phyloP scores from a whole-genome alignment of 2,329 filamentous ascomycete species.

The Alternaria ethzedia region DNA sequence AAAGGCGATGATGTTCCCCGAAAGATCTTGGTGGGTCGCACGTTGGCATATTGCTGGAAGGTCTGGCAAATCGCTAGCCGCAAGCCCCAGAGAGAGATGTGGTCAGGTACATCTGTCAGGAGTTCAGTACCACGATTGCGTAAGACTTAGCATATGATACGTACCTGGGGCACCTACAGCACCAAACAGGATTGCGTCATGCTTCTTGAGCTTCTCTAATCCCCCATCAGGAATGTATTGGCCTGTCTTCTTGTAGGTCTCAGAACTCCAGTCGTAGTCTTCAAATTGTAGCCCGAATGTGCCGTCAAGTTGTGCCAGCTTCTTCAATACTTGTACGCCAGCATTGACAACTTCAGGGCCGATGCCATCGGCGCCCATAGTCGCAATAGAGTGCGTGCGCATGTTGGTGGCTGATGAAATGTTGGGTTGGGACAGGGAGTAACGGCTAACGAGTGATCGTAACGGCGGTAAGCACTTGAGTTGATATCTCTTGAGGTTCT shows the following conservation, averaged over 20 bases:
- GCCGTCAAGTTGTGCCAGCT: constrained; percentile 58
- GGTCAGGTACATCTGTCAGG: constrained; percentile 59
- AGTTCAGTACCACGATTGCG: background rate
- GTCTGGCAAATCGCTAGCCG: constrained; percentile 63
- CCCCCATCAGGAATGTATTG: constrained; percentile 69
- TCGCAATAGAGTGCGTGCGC: constrained; percentile 39
- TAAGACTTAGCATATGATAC: background rate
- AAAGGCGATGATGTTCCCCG: constrained; percentile 66
- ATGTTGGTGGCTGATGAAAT: constrained; percentile 32
- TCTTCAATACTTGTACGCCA: constrained; percentile 67
- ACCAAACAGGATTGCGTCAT: constrained; percentile 72
- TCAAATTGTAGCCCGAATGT: constrained; percentile 67
- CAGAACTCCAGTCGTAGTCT: constrained; percentile 71
- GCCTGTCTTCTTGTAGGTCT: constrained; percentile 69
- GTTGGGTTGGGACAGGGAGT: background rate
- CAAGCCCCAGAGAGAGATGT: constrained; percentile 63
- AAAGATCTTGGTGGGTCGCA: constrained; percentile 66
- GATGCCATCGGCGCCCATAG: constrained; percentile 73
- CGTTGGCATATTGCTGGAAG: constrained; percentile 64
- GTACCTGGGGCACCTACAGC: constrained; percentile 68
- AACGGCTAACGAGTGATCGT: background rate
- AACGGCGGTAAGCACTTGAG: background rate
- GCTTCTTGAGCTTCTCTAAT: constrained; percentile 62
- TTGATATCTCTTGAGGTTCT: background rate
- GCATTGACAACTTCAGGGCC: constrained; percentile 71